These are phyloP conservation scores for Ramalina intermedia DNA, from an alignment of 495 filamentous ascomycete genomes.

Conservation along the genomic window DNA sequence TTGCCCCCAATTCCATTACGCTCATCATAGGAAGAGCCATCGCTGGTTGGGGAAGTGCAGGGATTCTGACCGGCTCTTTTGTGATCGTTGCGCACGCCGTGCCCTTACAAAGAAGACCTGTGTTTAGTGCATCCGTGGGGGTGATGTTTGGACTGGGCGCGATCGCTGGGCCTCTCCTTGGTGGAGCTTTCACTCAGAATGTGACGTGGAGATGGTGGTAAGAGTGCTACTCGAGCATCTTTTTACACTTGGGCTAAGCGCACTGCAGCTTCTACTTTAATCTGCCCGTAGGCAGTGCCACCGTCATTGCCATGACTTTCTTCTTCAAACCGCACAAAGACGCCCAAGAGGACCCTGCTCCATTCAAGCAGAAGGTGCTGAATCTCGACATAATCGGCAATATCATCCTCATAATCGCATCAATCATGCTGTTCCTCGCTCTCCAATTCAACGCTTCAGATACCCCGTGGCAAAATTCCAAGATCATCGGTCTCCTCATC, in stretches of 20 bases:
- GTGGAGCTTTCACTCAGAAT: constrained; percentile 25
- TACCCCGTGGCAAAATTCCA: constrained; percentile 34
- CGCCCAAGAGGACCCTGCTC: constrained; percentile 16
- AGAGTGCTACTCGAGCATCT: not conserved
- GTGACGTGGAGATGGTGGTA: constrained; percentile 60
- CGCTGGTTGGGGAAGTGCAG: constrained; percentile 19
- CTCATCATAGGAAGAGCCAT: constrained; percentile 25
- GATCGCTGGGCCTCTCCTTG: constrained; percentile 40
- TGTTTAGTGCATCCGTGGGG: constrained; percentile 25
- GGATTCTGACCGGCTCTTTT: constrained; percentile 16
- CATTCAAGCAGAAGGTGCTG: constrained; percentile 24
- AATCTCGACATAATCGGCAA: constrained; percentile 41
- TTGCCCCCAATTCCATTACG: constrained; percentile 14
- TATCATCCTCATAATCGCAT: constrained; percentile 34
- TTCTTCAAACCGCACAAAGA: constrained; percentile 27
- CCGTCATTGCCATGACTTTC: constrained; percentile 34
- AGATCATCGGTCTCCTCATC: constrained; percentile 33
- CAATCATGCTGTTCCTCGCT: constrained; percentile 45
- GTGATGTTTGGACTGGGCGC: constrained; percentile 23
- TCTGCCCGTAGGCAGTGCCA: constrained; percentile 38
- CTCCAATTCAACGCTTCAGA: constrained; percentile 48
- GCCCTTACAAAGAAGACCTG: constrained; percentile 18
- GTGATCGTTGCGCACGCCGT: constrained; percentile 21
- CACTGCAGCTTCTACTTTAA: constrained; percentile 34
- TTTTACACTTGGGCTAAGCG: not conserved